These are phyloP conservation scores for Lolium perenne DNA, from an alignment of 176 grass and related monocot genomes.

Conservation along the genomic window DNA sequence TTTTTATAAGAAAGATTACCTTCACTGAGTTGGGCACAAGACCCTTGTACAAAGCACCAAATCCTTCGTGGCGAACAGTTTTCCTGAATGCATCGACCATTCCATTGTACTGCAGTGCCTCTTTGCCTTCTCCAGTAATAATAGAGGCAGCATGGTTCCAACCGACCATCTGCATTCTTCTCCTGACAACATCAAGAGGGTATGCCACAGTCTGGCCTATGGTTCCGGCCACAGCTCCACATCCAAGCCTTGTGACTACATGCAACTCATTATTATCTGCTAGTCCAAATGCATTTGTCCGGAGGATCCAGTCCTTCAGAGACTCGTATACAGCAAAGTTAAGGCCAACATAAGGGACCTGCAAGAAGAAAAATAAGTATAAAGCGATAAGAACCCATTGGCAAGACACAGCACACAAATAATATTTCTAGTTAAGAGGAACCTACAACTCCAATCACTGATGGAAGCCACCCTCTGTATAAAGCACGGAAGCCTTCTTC, in stretches of 20 bases:
- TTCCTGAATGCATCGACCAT: conserved; percentile 96
- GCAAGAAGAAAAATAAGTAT: conserved; percentile 36
- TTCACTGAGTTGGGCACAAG: conserved; percentile 98
- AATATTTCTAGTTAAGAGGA: conserved; percentile 13
- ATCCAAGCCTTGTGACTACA: conserved; percentile 78
- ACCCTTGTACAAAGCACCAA: conserved; percentile 96
- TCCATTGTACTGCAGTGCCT: conserved; percentile 74
- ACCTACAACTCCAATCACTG: conserved; percentile 99
- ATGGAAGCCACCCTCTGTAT: conserved; percentile 99
- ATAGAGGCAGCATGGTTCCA: conserved; percentile 91
- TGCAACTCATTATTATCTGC: conserved; percentile 77
- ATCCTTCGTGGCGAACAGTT: conserved; percentile 85
- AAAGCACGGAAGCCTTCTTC: conserved; percentile 98
- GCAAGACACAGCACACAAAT: background rate
- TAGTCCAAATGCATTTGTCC: conserved; percentile 66
- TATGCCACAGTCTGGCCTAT: conserved; percentile 97
- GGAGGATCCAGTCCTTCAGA: conserved; percentile 87
- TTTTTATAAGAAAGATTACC: conserved; percentile 44
- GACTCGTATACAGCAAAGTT: conserved; percentile 98
- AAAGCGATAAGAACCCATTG: background rate
- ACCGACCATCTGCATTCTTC: conserved; percentile 99
- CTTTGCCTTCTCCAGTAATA: conserved; percentile 70
- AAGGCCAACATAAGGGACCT: conserved; percentile 96
- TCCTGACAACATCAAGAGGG: conserved; percentile 92
- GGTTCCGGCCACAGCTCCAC: conserved; percentile 87